phyloP scores from a whole-genome alignment of 139 green algal species.

The Ulvella scutata region DNA sequence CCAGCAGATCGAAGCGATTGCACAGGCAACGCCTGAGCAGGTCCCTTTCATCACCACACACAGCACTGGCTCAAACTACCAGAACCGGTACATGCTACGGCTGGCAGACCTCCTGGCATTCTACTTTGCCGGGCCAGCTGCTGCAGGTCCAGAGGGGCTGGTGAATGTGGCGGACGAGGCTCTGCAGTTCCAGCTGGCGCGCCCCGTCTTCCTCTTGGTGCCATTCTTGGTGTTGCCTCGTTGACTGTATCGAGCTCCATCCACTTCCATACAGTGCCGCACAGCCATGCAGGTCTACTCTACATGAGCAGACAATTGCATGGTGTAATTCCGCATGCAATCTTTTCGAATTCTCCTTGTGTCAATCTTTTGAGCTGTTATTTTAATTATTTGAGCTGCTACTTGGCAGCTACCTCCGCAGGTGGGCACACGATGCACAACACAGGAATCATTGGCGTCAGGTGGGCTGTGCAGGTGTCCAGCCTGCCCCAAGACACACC shows the following conservation, averaged over 20 bases:
- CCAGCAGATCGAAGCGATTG: not conserved
- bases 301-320: too few species aligned
- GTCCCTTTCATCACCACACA: not conserved
- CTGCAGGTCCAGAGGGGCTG: not conserved
- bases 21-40: not conserved
- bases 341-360: too few species aligned
- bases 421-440: too few species aligned
- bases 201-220: not conserved
- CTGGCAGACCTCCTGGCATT: not conserved
- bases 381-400: too few species aligned
- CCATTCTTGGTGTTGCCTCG: too few species aligned
- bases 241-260: too few species aligned
- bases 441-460: too few species aligned
- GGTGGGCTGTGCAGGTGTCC: not conserved
- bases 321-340: too few species aligned
- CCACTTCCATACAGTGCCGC: too few species aligned
- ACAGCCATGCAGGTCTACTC: too few species aligned
- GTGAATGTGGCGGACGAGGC: not conserved
- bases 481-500: not conserved
- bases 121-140: not conserved
- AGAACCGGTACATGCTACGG: not conserved
- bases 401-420: too few species aligned
- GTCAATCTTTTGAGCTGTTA: too few species aligned
- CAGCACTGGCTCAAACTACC: not conserved
- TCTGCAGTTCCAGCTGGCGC: not conserved